A percentile compares a stretch with the other conserved stretches of the same genome.
These are phyloP conservation scores for Astraeus odoratus DNA, from an alignment of 768 basidiomycete species.

Conservation along the genomic window DNA sequence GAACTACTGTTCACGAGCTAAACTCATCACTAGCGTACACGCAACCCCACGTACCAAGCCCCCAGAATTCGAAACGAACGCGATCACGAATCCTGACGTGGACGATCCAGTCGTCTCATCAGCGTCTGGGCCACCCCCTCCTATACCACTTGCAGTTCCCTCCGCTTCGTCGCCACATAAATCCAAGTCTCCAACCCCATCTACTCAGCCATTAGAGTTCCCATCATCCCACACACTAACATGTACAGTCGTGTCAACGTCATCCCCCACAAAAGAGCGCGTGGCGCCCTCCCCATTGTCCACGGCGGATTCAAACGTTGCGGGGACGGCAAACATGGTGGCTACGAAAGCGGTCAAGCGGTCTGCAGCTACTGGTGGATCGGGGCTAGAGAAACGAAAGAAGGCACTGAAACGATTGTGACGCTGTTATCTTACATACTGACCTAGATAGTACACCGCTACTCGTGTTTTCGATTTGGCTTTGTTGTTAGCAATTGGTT, in stretches of 20 bases:
- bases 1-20: slow-evolving; percentile 79
- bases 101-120: slow-evolving; percentile 11
- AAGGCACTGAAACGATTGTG: slow-evolving; percentile 79
- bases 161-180: slow-evolving; percentile 36
- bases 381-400: slow-evolving; percentile 76
- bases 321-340: slow-evolving; percentile 28
- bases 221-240: slow-evolving; percentile 37
- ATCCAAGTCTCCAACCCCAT: slow-evolving; percentile 34
- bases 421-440: slow-evolving; percentile 8
- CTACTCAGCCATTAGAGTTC: slow-evolving; percentile 31
- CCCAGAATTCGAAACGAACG: slow-evolving; percentile 57
- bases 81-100: slow-evolving; percentile 19
- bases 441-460: no score
- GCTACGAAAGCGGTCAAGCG: slow-evolving; percentile 64
- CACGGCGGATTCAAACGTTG: slow-evolving; percentile 65
- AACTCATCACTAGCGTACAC: slow-evolving; percentile 86
- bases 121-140: slow-evolving; percentile 15
- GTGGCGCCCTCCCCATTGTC: slow-evolving; percentile 63
- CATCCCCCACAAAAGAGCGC: slow-evolving; percentile 45
- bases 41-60: slow-evolving; percentile 76
- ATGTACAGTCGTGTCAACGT: slow-evolving; percentile 28
- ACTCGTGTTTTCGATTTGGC: no score
- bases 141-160: slow-evolving; percentile 33
- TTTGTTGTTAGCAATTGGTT: no score
- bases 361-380: slow-evolving; percentile 45